Evolutionary conservation across 108 stramenopile genomes (phyloP).

Genomic region (Schizochytrium sp.): DNA sequence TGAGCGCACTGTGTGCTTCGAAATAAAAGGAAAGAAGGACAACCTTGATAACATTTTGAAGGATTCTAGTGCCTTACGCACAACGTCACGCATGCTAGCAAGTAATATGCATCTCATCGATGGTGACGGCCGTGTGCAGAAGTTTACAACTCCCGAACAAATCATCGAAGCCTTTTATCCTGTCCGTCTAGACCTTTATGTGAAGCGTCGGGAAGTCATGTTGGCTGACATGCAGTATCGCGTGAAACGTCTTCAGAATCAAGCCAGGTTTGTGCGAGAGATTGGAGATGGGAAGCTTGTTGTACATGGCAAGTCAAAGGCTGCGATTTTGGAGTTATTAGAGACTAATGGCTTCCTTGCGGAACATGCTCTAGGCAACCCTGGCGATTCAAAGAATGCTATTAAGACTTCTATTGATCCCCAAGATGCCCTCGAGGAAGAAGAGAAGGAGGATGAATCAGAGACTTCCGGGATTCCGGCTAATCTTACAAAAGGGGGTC

Average conservation of each 20-base stretch:
- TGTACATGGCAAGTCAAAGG: not conserved
- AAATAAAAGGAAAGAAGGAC: constrained; percentile 75
- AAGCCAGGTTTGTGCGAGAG: constrained; percentile 84
- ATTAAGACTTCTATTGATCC: not conserved
- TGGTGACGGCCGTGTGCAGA: constrained; percentile 74
- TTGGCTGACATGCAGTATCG: constrained; percentile 80
- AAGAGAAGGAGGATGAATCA: constrained; percentile 6
- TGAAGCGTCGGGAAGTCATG: constrained; percentile 81
- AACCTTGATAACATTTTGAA: constrained; percentile 72
- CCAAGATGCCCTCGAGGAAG: constrained; percentile 59
- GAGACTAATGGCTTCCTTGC: not conserved
- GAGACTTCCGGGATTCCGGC: not conserved
- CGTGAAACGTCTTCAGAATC: constrained; percentile 79
- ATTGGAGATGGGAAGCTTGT: constrained; percentile 74
- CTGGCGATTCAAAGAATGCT: not conserved
- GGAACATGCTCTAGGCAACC: not conserved
- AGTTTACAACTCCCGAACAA: constrained; percentile 78
- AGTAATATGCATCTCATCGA: constrained; percentile 94
- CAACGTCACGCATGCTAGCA: constrained; percentile 75
- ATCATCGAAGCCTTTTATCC: constrained; percentile 86
- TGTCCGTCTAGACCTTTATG: constrained; percentile 80
- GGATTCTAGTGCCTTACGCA: constrained; percentile 80
- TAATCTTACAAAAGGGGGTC: not conserved
- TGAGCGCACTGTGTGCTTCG: constrained; percentile 83
- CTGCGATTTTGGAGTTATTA: not conserved